Percentiles rank a stretch among this genome's conserved stretches.
Evolutionary conservation across 495 filamentous ascomycete genomes (phyloP).

Genomic region (Hyaloscypha variabilis): DNA sequence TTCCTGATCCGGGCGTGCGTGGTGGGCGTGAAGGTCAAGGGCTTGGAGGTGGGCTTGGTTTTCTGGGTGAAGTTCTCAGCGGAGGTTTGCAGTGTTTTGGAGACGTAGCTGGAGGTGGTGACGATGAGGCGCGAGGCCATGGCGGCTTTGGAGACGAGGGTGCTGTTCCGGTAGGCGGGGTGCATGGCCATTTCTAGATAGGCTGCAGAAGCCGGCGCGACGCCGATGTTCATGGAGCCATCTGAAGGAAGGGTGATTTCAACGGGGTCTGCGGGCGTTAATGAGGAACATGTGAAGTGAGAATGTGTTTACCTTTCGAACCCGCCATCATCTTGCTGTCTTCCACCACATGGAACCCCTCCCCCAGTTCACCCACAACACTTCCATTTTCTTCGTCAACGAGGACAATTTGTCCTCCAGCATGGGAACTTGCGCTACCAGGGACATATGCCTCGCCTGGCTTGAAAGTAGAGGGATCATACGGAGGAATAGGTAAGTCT

Average conservation of each 20-base stretch:
- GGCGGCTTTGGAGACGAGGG: constrained; percentile 86
- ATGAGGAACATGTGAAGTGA: neutral
- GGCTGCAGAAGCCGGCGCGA: constrained; percentile 77
- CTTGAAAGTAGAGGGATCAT: constrained; percentile 80
- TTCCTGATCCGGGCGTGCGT: constrained; percentile 86
- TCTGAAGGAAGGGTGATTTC: constrained; percentile 83
- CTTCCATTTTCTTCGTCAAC: constrained; percentile 95
- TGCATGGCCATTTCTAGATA: constrained; percentile 81
- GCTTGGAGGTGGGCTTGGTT: constrained; percentile 72
- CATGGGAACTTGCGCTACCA: constrained; percentile 50
- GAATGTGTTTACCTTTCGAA: constrained; percentile 71
- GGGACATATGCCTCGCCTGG: constrained; percentile 77
- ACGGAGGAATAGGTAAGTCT: constrained; percentile 53
- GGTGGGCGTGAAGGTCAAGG: constrained; percentile 83
- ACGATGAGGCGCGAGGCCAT: constrained; percentile 92
- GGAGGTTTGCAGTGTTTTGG: constrained; percentile 72
- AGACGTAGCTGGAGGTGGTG: constrained; percentile 75
- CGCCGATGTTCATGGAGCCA: constrained; percentile 67
- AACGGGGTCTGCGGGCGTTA: constrained; percentile 70
- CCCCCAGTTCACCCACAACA: constrained; percentile 87
- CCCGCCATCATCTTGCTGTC: constrained; percentile 72
- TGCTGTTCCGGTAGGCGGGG: constrained; percentile 85
- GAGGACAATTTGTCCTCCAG: constrained; percentile 81
- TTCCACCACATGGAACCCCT: constrained; percentile 81
- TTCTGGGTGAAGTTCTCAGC: constrained; percentile 82